phyloP scores from a whole-genome alignment of 768 basidiomycete species.

The Phlebiopsis gigantea region DNA sequence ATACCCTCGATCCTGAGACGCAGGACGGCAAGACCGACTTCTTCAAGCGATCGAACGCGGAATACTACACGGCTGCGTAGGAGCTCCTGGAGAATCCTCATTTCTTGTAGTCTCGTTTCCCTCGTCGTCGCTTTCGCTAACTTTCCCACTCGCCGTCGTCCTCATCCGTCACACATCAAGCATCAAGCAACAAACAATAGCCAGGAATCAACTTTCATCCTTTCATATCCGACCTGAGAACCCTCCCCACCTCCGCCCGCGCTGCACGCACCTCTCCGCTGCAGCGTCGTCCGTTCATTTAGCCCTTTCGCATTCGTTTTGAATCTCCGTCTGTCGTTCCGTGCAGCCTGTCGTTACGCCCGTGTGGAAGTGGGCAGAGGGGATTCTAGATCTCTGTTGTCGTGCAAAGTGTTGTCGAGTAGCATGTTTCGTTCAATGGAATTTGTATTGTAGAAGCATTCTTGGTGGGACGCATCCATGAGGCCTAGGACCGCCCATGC shows the following conservation, averaged over 20 bases:
- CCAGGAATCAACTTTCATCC: neutral
- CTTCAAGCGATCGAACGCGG: constrained; percentile 7
- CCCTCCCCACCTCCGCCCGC: neutral
- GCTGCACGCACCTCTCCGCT: neutral
- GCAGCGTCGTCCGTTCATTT: neutral
- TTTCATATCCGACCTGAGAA: neutral
- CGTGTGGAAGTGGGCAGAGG: neutral
- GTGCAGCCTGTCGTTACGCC: neutral
- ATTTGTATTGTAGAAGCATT: neutral
- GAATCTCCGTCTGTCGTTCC: neutral
- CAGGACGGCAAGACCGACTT: constrained; percentile 1
- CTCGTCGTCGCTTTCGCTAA: neutral
- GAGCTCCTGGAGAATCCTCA: neutral
- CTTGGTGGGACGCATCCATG: too few relatives aligned
- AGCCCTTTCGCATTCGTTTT: neutral
- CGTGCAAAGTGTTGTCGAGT: neutral
- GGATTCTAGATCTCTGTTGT: neutral
- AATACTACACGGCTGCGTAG: constrained; percentile 6
- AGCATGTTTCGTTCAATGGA: neutral
- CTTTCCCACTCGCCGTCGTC: neutral
- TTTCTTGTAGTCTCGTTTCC: neutral
- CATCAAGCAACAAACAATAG: neutral
- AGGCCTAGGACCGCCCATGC: too few relatives aligned
- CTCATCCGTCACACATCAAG: neutral
- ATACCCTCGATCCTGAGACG: neutral